These are phyloP conservation scores for Fibroporia radiculosa DNA, from an alignment of 768 basidiomycete genomes.

Conservation along the genomic window DNA sequence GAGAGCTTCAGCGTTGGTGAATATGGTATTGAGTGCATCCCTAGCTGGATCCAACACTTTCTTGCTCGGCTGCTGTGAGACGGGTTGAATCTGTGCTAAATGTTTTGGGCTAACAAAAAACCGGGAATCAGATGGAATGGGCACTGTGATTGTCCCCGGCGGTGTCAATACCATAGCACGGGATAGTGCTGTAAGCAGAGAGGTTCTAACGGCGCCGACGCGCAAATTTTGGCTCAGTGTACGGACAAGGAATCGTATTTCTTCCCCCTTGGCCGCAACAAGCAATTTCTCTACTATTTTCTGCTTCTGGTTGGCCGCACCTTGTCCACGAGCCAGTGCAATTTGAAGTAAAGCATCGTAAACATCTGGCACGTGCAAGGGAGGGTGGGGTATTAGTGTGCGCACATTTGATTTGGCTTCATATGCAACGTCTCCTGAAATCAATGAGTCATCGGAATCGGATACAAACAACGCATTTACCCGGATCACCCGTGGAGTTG, in stretches of 20 bases:
- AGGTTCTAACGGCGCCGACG: constrained; percentile 83
- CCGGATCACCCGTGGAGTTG: constrained; percentile 66
- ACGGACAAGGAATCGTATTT: constrained; percentile 75
- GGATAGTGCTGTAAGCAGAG: constrained; percentile 74
- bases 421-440: constrained; percentile 74
- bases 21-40: constrained; percentile 33
- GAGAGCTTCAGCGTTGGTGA: constrained; percentile 51
- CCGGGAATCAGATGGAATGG: constrained; percentile 16
- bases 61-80: constrained; percentile 21
- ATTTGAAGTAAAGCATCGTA: constrained; percentile 65
- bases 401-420: constrained; percentile 71
- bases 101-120: constrained; percentile 27
- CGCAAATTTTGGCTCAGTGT: constrained; percentile 69
- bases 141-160: constrained; percentile 21
- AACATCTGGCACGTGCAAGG: constrained; percentile 55
- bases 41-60: constrained; percentile 23
- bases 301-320: constrained; percentile 70
- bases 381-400: constrained; percentile 66
- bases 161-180: constrained; percentile 65
- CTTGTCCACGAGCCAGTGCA: constrained; percentile 60
- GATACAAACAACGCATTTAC: constrained; percentile 8
- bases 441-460: background rate
- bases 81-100: constrained; percentile 19
- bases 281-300: constrained; percentile 73
- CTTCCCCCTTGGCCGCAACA: constrained; percentile 81